Evolutionary conservation across 1,139 yeast genomes (phyloP).

Genomic region (Taphrina wiesneri): DNA sequence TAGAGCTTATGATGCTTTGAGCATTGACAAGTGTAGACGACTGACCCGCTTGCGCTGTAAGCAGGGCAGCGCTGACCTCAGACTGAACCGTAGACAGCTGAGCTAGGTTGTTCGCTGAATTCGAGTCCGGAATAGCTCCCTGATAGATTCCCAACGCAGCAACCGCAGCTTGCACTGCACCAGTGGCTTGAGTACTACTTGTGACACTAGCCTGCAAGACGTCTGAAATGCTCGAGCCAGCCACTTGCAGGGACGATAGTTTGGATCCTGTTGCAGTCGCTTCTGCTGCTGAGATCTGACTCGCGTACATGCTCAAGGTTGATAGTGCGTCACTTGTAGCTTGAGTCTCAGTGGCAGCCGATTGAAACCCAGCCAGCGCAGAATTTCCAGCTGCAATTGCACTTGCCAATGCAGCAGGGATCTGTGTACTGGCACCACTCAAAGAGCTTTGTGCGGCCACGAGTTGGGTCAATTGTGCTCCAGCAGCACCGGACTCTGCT

Average conservation of each 20-base stretch:
- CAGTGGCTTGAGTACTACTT: background rate
- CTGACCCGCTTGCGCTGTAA: background rate
- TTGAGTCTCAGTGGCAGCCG: background rate
- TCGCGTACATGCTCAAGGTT: background rate
- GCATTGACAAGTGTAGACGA: conserved; percentile 2
- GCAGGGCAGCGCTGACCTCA: background rate
- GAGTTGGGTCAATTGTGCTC: background rate
- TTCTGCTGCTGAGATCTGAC: background rate
- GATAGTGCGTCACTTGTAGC: conserved; percentile 1
- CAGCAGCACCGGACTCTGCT: background rate
- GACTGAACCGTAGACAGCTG: background rate
- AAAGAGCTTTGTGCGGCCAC: background rate
- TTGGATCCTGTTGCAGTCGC: conserved; percentile 5
- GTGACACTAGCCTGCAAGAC: conserved; percentile 7
- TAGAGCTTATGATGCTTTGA: conserved; percentile 1
- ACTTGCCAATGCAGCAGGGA: background rate
- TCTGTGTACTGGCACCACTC: background rate
- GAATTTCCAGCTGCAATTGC: conserved; percentile 9
- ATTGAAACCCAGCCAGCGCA: background rate
- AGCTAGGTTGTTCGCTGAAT: background rate
- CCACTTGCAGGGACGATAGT: background rate
- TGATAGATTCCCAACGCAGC: conserved; percentile 13
- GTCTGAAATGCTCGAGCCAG: background rate
- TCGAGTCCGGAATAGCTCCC: background rate
- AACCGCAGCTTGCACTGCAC: conserved; percentile 1